These are phyloP conservation scores for Ammopiptanthus mongolicus DNA, from an alignment of 306 rosid species.

Conservation along the genomic window DNA sequence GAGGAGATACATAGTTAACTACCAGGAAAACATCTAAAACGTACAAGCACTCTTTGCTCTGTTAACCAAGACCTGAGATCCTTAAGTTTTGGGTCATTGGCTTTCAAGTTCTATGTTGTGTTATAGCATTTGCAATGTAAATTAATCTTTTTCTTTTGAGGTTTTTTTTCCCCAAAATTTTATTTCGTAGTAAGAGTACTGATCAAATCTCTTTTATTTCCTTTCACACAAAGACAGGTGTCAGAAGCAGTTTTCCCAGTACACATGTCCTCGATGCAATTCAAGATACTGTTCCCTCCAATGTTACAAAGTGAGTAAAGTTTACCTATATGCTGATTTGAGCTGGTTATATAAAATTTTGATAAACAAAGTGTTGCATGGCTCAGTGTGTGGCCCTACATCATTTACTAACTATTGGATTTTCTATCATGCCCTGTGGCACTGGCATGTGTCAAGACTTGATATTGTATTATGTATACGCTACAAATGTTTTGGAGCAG, in stretches of 20 bases:
- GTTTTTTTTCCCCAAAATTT: background rate
- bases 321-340: background rate
- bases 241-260: constrained; percentile 89
- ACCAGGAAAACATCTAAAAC: background rate
- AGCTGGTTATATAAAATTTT: background rate
- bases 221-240: constrained; percentile 42
- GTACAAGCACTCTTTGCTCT: background rate
- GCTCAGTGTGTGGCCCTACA: background rate
- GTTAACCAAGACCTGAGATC: background rate
- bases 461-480: background rate
- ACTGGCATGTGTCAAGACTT: constrained; percentile 1
- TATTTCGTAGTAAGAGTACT: background rate
- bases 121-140: background rate
- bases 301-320: constrained; percentile 68
- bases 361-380: background rate
- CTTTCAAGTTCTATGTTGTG: background rate
- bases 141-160: background rate
- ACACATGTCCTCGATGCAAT: constrained; percentile 95
- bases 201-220: background rate
- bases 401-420: background rate
- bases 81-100: background rate
- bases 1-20: background rate
- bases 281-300: constrained; percentile 80
- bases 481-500: background rate
- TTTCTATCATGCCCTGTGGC: background rate